phyloP scores from a whole-genome alignment of 768 basidiomycete genomes.

The Sistotremastrum suecicum region DNA sequence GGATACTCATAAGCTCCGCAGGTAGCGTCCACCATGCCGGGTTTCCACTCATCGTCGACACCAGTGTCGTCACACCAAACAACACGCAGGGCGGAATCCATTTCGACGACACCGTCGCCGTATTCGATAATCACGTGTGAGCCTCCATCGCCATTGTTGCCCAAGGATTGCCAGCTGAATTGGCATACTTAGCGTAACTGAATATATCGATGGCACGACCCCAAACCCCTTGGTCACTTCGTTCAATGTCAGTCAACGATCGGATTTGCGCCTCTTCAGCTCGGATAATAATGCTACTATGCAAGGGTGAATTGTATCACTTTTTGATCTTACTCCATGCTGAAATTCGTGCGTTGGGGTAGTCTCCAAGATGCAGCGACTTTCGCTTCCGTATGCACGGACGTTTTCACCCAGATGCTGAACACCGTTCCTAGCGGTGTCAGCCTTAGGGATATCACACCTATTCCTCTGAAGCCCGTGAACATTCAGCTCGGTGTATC shows the following conservation, averaged over 20 bases:
- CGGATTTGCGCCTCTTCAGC: constrained; percentile 27
- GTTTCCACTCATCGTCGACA: constrained; percentile 27
- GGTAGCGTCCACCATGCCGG: constrained; percentile 29
- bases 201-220: constrained; percentile 27
- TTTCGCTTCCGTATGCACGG: constrained; percentile 26
- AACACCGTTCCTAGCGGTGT: constrained; percentile 33
- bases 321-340: not conserved
- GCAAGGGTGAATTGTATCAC: constrained; percentile 16
- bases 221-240: constrained; percentile 23
- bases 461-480: too few relatives aligned
- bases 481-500: too few relatives aligned
- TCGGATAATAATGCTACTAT: constrained; percentile 28
- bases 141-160: not conserved
- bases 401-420: constrained; percentile 30
- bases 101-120: constrained; percentile 2
- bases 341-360: not conserved
- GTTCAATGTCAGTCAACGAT: constrained; percentile 21
- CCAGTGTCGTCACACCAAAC: not conserved
- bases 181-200: constrained; percentile 17
- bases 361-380: constrained; percentile 20
- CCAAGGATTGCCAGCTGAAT: not conserved
- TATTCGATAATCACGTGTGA: constrained; percentile 1
- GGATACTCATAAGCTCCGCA: not conserved
- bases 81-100: not conserved
- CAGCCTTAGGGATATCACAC: constrained; percentile 28